A percentile compares a stretch with the other conserved stretches of the same genome.
These are phyloP conservation scores for Hydnomerulius pinastri DNA, from an alignment of 768 basidiomycete genomes.

Conservation along the genomic window DNA sequence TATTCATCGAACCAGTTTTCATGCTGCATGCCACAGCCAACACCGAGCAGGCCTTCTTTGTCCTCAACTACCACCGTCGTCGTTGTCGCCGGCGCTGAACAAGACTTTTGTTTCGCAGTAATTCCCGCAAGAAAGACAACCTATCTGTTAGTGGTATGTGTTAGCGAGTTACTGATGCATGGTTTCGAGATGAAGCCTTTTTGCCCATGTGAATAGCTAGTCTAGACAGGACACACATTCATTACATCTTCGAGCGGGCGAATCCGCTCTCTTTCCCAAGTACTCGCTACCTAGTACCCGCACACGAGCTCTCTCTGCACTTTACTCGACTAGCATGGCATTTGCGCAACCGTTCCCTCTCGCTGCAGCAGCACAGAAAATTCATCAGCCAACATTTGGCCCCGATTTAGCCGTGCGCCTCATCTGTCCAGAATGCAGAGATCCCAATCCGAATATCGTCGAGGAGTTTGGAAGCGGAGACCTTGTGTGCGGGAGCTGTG, in stretches of 20 bases:
- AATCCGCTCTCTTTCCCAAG: constrained; percentile 8
- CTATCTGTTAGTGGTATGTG: constrained; percentile 17
- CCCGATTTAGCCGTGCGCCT: constrained; percentile 87
- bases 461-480: constrained; percentile 99
- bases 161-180: constrained; percentile 3
- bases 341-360: constrained; percentile 82
- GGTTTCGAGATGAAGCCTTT: constrained; percentile 11
- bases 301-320: constrained; percentile 13
- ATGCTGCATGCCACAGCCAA: constrained; percentile 10
- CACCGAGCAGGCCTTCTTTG: constrained; percentile 12
- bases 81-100: constrained; percentile 17
- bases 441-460: constrained; percentile 90
- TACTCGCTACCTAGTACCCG: constrained; percentile 22
- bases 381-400: constrained; percentile 61
- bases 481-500: constrained; percentile 92
- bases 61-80: constrained; percentile 24
- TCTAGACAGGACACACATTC: constrained; percentile 25
- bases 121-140: constrained; percentile 7
- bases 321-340: constrained; percentile 45
- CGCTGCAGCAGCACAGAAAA: constrained; percentile 52
- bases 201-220: constrained; percentile 17
- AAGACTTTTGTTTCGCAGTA: constrained; percentile 1
- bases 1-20: constrained; percentile 27
- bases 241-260: constrained; percentile 19
- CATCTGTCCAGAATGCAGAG: constrained; percentile 94